Percentiles rank a stretch among this genome's conserved stretches.
Evolutionary conservation across 805 yeast genomes (phyloP).

Genomic region (Teunomyces lycoperdinae): DNA sequence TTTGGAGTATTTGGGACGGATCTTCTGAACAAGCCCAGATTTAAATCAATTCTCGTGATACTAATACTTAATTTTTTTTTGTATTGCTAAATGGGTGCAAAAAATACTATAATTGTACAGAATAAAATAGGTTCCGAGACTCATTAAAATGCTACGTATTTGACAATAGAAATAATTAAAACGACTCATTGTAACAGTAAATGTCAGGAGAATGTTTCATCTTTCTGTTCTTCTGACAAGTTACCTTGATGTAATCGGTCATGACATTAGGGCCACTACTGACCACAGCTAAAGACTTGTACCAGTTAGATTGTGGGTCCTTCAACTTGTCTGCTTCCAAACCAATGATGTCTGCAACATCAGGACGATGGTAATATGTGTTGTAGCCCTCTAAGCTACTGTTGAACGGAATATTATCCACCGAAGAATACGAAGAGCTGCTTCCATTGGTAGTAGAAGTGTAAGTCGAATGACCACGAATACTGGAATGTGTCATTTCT

Average conservation of each 20-base stretch:
- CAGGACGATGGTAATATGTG: conserved; percentile 16
- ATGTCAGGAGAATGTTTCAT: conserved; percentile 34
- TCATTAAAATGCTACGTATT: background rate
- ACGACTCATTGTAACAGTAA: conserved; percentile 40
- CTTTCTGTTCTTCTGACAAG: conserved; percentile 29
- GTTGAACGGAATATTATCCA: background rate
- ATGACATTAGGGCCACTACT: conserved; percentile 41
- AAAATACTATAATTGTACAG: background rate
- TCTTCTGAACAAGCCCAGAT: background rate
- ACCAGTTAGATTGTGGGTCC: background rate
- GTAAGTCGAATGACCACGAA: background rate
- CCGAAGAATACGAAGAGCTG: background rate
- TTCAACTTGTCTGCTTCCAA: conserved; percentile 13
- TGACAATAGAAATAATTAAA: conserved; percentile 9
- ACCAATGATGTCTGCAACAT: conserved; percentile 14
- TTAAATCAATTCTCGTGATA: background rate
- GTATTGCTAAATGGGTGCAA: background rate
- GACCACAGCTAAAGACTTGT: conserved; percentile 35
- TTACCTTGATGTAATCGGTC: conserved; percentile 23
- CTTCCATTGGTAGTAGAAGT: background rate
- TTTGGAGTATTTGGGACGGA: background rate
- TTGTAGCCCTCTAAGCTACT: background rate
- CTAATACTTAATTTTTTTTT: background rate
- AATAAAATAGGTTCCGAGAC: background rate
- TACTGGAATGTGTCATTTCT: background rate